Conservation (phyloP, 1,284 basidiomycete genomes). For the Cryptococcus sp. region DNA sequence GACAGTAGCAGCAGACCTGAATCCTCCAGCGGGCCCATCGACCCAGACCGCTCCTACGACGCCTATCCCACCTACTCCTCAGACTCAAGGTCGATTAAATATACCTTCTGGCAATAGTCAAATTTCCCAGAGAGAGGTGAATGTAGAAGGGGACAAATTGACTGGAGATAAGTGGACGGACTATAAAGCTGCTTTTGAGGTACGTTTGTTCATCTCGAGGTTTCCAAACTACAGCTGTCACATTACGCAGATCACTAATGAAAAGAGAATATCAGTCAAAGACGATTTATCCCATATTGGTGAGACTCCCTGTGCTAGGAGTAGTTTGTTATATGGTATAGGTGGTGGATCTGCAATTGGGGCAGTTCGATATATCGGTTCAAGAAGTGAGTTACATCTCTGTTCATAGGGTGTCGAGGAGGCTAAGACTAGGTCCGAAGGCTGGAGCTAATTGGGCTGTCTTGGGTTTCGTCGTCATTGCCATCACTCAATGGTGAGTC, state of each 20-base stretch:
- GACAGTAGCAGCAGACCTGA: background rate
- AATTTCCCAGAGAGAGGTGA: conserved; percentile 10
- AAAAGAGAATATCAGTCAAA: conserved; percentile 25
- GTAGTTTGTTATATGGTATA: conserved; percentile 45
- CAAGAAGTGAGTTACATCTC: conserved; percentile 29
- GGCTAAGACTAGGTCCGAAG: conserved; percentile 14
- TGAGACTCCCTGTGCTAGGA: conserved; percentile 41
- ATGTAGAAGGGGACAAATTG: conserved; percentile 10
- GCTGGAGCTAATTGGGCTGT: conserved; percentile 42
- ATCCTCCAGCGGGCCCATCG: background rate
- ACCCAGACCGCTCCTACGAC: background rate
- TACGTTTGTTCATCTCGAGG: too few species aligned
- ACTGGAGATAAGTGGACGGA: conserved; percentile 11
- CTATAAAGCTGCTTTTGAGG: conserved; percentile 10
- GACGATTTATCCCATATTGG: conserved; percentile 45
- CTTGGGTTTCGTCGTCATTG: conserved; percentile 34
- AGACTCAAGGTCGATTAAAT: conserved; percentile 1
- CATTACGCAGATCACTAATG: too few species aligned
- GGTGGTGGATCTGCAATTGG: conserved; percentile 40
- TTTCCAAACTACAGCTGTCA: background rate
- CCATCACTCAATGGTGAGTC: conserved; percentile 35
- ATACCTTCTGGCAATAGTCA: conserved; percentile 16
- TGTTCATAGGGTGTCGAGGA: background rate
- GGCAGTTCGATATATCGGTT: conserved; percentile 37
- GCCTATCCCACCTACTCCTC: background rate